Base-by-base conservation (phyloP, 2,329 filamentous ascomycete genomes). In the Neonectria neomacrospora region DNA sequence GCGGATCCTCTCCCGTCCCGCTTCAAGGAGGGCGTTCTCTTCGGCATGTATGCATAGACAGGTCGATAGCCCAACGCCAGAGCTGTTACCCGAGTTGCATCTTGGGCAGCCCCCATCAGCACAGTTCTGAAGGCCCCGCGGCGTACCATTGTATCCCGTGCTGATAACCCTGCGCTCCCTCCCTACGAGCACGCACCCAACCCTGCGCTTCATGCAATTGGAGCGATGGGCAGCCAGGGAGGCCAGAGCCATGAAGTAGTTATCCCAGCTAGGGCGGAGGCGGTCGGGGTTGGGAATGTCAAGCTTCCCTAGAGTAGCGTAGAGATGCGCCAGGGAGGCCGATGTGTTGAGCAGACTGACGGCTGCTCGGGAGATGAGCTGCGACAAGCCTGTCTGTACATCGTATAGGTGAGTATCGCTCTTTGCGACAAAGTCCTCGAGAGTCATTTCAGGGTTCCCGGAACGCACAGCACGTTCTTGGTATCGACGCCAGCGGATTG, bases 111-210 rank as follows among this genome's bases (percentile, higher is more conserved):
- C 96, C 69, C 96, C 96, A 73, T 97, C 92, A 71, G 91, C 92
- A 81, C 96, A 99, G 80, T 99, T 99, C 58, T 83, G 88, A 73
- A 97, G 83, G 45, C 94, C 91, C 22, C 95, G 86, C 11, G 96
- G 94, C n/a, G 96, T 98, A 65, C 96, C 96, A 79, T 99, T 99
- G 82, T 99, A 99, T 20, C 96, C 96, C 0, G 96, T 99, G 75
- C 91, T 93, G 70, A 98, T 92, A 67, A 99, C 96, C 70, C 94
- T 88, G 73, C 90, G 90, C 74, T 94, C 90, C 67, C 91, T 86
- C 63, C 83, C 83, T 34, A 98, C 94, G 10, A 99, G 85, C 7
- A 98, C 96, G 80, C 94, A 97, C 8, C 96, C 96, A 1, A 99
- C 96, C 68, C 95, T 89, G 30, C 96, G 87, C 81, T 98, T 97